Evolutionary conservation across 768 basidiomycete species (phyloP).

Genomic region (Mycena chlorophos): DNA sequence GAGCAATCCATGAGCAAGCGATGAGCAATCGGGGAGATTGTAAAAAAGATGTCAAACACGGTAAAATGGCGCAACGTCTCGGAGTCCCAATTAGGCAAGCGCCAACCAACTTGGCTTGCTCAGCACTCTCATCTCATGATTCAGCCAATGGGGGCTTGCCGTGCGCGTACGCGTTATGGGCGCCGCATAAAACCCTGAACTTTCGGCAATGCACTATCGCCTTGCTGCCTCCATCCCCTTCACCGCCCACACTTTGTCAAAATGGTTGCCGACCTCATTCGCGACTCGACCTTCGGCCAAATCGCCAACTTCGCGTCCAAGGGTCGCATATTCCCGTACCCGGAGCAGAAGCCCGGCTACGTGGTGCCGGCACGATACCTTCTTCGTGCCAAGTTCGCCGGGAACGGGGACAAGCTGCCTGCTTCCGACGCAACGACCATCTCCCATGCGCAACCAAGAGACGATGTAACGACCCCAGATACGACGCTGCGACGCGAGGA

Average conservation of each 20-base stretch:
- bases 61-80: too few relatives aligned
- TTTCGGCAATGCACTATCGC: too few relatives aligned
- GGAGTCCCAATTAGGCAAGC: too few relatives aligned
- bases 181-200: too few relatives aligned
- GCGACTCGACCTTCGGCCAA: slow-evolving; percentile 19
- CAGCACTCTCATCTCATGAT: too few relatives aligned
- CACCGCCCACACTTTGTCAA: slow-evolving; percentile 15
- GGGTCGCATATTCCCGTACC: slow-evolving; percentile 13
- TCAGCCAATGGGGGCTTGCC: too few relatives aligned
- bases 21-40: too few relatives aligned
- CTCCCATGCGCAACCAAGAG: slow-evolving; percentile 1
- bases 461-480: neutral
- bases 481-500: neutral
- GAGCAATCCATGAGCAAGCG: too few relatives aligned
- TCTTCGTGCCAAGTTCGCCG: neutral
- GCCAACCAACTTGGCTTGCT: too few relatives aligned
- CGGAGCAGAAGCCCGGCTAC: slow-evolving; percentile 7
- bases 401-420: neutral
- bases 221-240: too few relatives aligned
- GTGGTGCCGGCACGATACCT: slow-evolving; percentile 5
- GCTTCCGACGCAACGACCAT: slow-evolving; percentile 3
- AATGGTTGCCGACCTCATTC: slow-evolving; percentile 19
- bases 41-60: too few relatives aligned
- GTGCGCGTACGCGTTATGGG: too few relatives aligned
- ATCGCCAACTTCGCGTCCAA: slow-evolving; percentile 14